Evolutionary conservation across 2,329 filamentous ascomycete genomes (phyloP), one percentile per base, ranked within the genome.

Genomic region (Aspergillus brunneoviolaceus): DNA sequence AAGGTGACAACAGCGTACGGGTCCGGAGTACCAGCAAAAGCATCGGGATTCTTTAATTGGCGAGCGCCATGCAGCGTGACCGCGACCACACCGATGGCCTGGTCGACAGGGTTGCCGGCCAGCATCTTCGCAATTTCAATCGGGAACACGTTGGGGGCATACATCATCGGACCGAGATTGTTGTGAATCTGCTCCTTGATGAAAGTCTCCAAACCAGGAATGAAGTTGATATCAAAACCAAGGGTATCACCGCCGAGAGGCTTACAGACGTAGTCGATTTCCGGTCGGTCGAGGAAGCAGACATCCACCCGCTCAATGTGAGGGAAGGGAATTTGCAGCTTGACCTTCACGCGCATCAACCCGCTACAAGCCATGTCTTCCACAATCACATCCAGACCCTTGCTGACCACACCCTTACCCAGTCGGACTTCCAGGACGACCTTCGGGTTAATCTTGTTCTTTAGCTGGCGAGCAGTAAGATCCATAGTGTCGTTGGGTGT

Each of bases 101-200:
- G 91, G 74, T 99, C 96, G 54, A 99, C 91, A 0, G 95, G 88
- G 60, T 90, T 94, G 60, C 95, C 95, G 49, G 94, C 91, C 65
- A 99, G 83, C 91, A 99, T 95, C 84, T 99, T 98, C 68, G 95
- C 95, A 59, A 99, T 92, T 73, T 99, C 95, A 66, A 99, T 95
- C 16, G 95, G 95, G 82, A 99, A 99, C 53, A 98, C 92, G 69
- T 99, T 96, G 9, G 95, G 95, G 42, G 87, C 89, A 73, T 99
- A 99, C 92, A 99, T 96, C 89, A 99, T 98, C 0, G 95, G 96
- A 2, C 87, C 89, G 53, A 99, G 80, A 71, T 94, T 97, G 64
- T 89, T 90, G 76, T 99, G 96, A 56, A 99, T 96, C 79, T 96
- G 92, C 69, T 99, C 95, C 73, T 91, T 87, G 69, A 99, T 99